Evolutionary conservation across 2,329 filamentous ascomycete species (phyloP).

Genomic region (Botrytis tulipae): DNA sequence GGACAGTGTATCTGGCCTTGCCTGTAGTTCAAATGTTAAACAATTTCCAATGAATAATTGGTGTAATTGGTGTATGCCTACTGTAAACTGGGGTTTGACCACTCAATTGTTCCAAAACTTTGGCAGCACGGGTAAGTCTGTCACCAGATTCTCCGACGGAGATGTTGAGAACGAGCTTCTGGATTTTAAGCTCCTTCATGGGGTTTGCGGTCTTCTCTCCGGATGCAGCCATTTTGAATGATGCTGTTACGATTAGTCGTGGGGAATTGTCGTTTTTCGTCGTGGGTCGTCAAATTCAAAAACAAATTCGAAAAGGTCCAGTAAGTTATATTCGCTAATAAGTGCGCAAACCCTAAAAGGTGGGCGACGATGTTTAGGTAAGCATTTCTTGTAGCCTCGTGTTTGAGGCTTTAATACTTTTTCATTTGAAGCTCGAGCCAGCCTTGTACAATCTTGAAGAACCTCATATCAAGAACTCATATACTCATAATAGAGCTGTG

Average conservation of each 20-base stretch:
- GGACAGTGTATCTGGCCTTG: constrained; percentile 99
- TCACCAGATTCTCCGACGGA: constrained; percentile 99
- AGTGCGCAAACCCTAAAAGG: constrained; percentile 18
- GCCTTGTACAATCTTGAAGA: constrained; percentile 5
- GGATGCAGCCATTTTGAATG: constrained; percentile 57
- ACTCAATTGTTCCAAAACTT: constrained; percentile 98
- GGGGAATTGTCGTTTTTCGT: constrained; percentile 27
- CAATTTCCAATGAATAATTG: constrained; percentile 23
- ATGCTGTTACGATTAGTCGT: constrained; percentile 29
- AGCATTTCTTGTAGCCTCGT: constrained; percentile 19
- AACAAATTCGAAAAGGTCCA: constrained; percentile 11
- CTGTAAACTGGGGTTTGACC: constrained; percentile 99
- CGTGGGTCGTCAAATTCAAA: constrained; percentile 27
- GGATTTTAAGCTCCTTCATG: constrained; percentile 99
- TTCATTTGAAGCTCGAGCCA: constrained; percentile 21
- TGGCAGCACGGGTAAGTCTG: constrained; percentile 98
- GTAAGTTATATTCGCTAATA: constrained; percentile 17
- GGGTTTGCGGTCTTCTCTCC: constrained; percentile 86
- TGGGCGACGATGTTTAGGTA: constrained; percentile 20
- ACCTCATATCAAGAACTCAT: constrained; percentile 22
- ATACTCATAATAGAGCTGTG: constrained; percentile 31
- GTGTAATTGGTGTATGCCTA: constrained; percentile 47
- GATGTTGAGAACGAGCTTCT: constrained; percentile 99
- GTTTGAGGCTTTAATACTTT: constrained; percentile 15
- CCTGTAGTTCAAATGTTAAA: constrained; percentile 49